Evolutionary conservation across 2,329 filamentous ascomycete genomes (phyloP).

Genomic region (Paecilomyces sp.): DNA sequence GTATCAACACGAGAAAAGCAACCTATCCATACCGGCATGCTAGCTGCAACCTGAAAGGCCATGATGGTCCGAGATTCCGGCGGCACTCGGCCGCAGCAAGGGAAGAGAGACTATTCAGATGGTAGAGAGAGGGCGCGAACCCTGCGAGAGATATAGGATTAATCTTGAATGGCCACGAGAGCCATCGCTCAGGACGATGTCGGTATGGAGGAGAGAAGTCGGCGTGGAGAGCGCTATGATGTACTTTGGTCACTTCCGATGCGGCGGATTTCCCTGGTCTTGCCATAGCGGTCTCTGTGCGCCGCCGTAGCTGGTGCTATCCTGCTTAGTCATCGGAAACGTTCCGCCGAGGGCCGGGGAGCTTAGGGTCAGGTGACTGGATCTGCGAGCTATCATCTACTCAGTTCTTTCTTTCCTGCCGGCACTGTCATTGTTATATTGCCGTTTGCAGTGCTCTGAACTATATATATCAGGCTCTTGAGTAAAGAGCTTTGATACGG

Average conservation of each 20-base stretch:
- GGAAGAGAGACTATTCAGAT: neutral
- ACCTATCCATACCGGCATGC: slow-evolving; percentile 36
- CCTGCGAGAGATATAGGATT: slow-evolving; percentile 6
- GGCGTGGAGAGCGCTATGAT: slow-evolving; percentile 5
- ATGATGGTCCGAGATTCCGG: slow-evolving; percentile 32
- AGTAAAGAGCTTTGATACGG: neutral
- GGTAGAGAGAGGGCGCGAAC: slow-evolving; percentile 1
- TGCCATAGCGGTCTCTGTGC: slow-evolving; percentile 16
- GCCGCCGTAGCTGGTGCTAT: slow-evolving; percentile 9
- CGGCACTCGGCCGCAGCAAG: slow-evolving; percentile 30
- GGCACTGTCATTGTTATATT: neutral
- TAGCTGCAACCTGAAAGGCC: slow-evolving; percentile 46
- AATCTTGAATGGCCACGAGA: slow-evolving; percentile 9
- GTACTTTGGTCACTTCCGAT: slow-evolving; percentile 4
- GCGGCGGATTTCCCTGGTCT: slow-evolving; percentile 24
- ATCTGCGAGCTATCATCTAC: too few species aligned
- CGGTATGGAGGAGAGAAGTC: neutral
- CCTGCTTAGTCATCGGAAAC: neutral
- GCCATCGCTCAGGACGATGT: slow-evolving; percentile 6
- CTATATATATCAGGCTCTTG: neutral
- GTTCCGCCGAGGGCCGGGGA: neutral
- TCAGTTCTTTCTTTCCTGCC: too few species aligned
- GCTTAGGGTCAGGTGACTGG: slow-evolving; percentile 2
- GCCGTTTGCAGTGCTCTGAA: neutral
- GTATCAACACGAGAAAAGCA: neutral